Evolutionary conservation across 805 yeast genomes (phyloP).

Genomic region (Wickerhamiella sergipiensis): DNA sequence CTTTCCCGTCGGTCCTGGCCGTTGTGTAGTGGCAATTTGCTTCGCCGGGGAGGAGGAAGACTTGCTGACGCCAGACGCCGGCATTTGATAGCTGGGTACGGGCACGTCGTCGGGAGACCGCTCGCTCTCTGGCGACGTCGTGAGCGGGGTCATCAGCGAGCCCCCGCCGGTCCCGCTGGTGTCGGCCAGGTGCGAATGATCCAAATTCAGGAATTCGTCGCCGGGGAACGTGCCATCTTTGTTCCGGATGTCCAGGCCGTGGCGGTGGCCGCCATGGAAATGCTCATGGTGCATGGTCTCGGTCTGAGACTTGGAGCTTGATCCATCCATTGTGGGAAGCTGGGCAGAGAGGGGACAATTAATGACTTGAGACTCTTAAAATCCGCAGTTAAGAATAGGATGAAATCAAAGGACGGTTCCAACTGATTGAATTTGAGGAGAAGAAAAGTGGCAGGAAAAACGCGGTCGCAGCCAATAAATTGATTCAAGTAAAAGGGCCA

Average conservation of each 20-base stretch:
- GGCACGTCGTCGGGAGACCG: conserved; percentile 1
- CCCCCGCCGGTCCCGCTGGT: not conserved
- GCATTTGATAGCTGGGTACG: not conserved
- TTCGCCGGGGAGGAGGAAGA: not conserved
- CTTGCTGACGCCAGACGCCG: not conserved
- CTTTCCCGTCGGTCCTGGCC: not conserved
- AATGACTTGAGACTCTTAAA: too few species aligned
- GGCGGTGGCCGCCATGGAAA: not conserved
- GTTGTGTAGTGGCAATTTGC: not conserved
- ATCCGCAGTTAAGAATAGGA: not conserved
- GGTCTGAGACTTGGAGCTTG: not conserved
- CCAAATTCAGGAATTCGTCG: not conserved
- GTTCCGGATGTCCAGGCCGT: not conserved
- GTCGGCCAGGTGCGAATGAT: not conserved
- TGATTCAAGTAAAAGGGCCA: too few species aligned
- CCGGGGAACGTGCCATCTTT: not conserved
- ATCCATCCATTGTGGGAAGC: not conserved
- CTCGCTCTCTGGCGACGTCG: conserved; percentile 7
- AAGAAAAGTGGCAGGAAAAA: too few species aligned
- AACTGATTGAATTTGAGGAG: too few species aligned
- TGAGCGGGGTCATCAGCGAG: conserved; percentile 6
- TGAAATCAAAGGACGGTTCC: too few species aligned
- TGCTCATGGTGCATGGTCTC: not conserved
- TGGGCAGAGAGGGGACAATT: not conserved
- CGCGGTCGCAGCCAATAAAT: too few species aligned